Evolutionary conservation across 73 alveolate genomes (phyloP).

Genomic region (Uronychia binucleata): DNA sequence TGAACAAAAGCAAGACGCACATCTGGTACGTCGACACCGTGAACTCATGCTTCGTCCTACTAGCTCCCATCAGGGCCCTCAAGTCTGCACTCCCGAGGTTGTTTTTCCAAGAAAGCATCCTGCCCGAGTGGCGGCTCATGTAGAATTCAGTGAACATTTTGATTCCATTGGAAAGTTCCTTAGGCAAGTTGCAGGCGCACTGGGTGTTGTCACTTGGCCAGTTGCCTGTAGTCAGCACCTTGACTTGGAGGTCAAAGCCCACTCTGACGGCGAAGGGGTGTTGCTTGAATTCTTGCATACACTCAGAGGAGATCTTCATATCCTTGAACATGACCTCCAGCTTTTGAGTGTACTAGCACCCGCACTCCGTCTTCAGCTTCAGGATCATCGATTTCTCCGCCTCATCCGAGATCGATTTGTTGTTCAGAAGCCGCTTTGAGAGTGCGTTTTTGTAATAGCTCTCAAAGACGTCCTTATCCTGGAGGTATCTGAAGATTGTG

Average conservation of each 20-base stretch:
- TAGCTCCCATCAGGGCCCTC: conserved; percentile 47
- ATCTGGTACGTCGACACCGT: conserved; percentile 64
- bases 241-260: conserved; percentile 53
- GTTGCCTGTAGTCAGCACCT: conserved; percentile 78
- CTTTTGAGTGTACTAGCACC: conserved; percentile 65
- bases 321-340: conserved; percentile 82
- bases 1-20: conserved; percentile 68
- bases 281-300: conserved; percentile 50
- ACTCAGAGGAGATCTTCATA: conserved; percentile 58
- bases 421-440: conserved; percentile 55
- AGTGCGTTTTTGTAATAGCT: conserved; percentile 60
- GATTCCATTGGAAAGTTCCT: conserved; percentile 20
- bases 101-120: conserved; percentile 76
- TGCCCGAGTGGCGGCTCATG: conserved; percentile 63
- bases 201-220: conserved; percentile 66
- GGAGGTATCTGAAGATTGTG: conserved; percentile 56
- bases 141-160: conserved; percentile 54
- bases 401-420: conserved; percentile 56
- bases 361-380: conserved; percentile 75
- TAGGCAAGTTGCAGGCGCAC: conserved; percentile 24
- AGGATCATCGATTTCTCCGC: conserved; percentile 69
- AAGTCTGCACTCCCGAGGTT: conserved; percentile 68
- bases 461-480: conserved; percentile 74
- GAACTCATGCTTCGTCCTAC: conserved; percentile 57
- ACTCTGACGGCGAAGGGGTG: conserved; percentile 4